Percentiles rank a stretch among this genome's conserved stretches.
Conservation (phyloP, 2,329 filamentous ascomycete genomes). For the Xylaria hypoxylon region DNA sequence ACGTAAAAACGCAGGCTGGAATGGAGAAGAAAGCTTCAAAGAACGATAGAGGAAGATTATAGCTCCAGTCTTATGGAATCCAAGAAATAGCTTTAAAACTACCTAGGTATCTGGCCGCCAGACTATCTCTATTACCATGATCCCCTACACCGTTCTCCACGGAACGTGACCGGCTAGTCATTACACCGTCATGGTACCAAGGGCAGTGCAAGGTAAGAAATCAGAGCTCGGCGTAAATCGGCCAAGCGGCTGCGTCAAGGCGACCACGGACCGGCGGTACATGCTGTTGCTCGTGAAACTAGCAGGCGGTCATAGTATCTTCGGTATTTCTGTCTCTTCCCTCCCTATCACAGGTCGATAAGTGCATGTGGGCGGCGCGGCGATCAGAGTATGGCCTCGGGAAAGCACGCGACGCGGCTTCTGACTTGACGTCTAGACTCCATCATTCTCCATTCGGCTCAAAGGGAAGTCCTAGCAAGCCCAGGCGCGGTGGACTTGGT, state of each 20-base stretch:
- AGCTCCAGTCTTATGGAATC: slow-evolving; percentile 6
- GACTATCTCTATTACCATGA: slow-evolving; percentile 5
- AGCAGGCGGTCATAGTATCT: slow-evolving; percentile 26
- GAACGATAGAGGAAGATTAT: neutral
- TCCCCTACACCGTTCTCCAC: slow-evolving; percentile 10
- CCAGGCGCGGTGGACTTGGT: slow-evolving; percentile 29
- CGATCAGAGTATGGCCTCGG: slow-evolving; percentile 24
- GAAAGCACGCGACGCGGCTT: slow-evolving; percentile 39
- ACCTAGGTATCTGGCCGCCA: neutral
- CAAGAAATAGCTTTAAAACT: neutral
- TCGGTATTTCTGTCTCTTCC: neutral
- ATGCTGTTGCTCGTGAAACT: slow-evolving; percentile 17
- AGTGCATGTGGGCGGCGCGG: slow-evolving; percentile 10
- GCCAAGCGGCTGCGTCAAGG: slow-evolving; percentile 50
- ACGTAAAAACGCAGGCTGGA: slow-evolving; percentile 8
- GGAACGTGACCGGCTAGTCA: slow-evolving; percentile 27
- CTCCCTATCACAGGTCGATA: slow-evolving; percentile 19
- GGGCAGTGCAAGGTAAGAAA: no score
- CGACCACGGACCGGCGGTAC: slow-evolving; percentile 29
- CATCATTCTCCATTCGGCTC: slow-evolving; percentile 50
- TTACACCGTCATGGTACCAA: slow-evolving; percentile 10
- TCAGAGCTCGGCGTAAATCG: slow-evolving; percentile 49
- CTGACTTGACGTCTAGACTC: slow-evolving; percentile 38
- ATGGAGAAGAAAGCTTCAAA: slow-evolving; percentile 1
- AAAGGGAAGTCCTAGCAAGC: slow-evolving; percentile 51